These are phyloP conservation scores for Chaetomium sp. DNA, from an alignment of 2,329 filamentous ascomycete genomes.

Conservation along the genomic window DNA sequence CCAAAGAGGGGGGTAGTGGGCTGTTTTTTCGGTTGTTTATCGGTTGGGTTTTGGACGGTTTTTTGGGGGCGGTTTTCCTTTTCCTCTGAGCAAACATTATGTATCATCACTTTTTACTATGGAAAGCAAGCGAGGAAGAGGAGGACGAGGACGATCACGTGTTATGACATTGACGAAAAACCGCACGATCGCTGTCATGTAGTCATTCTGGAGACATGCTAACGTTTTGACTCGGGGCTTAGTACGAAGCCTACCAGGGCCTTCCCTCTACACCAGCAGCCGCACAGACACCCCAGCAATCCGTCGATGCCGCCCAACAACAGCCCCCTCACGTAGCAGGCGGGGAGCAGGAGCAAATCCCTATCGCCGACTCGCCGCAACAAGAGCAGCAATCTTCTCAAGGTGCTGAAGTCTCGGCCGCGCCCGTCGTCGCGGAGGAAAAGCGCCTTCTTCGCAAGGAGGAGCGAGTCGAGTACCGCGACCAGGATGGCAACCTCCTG, in stretches of 20 bases:
- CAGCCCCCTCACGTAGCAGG: slow-evolving; percentile 18
- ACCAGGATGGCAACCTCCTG: slow-evolving; percentile 86
- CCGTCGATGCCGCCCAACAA: slow-evolving; percentile 14
- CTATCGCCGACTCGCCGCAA: slow-evolving; percentile 23
- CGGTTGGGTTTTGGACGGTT: too few relatives aligned
- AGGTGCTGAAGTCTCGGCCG: slow-evolving; percentile 38
- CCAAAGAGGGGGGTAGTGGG: slow-evolving; percentile 17
- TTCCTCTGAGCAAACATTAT: background rate
- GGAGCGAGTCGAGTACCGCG: slow-evolving; percentile 87
- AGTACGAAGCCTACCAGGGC: slow-evolving; percentile 45
- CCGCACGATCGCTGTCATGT: background rate
- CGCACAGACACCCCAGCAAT: slow-evolving; percentile 21
- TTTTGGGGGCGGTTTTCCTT: too few relatives aligned
- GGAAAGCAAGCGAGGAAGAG: background rate
- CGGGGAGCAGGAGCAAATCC: slow-evolving; percentile 26
- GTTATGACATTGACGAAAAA: slow-evolving; percentile 1
- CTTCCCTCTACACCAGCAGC: slow-evolving; percentile 23
- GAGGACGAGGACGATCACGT: background rate
- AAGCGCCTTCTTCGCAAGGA: slow-evolving; percentile 53
- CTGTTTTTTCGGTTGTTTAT: background rate
- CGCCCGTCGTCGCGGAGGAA: slow-evolving; percentile 39
- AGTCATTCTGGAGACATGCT: slow-evolving; percentile 8
- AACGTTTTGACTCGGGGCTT: slow-evolving; percentile 7
- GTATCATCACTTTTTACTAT: background rate
- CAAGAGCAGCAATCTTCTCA: slow-evolving; percentile 24